These are phyloP conservation scores for Cercospora canescens DNA, from an alignment of 2,329 filamentous ascomycete species.

Conservation along the genomic window DNA sequence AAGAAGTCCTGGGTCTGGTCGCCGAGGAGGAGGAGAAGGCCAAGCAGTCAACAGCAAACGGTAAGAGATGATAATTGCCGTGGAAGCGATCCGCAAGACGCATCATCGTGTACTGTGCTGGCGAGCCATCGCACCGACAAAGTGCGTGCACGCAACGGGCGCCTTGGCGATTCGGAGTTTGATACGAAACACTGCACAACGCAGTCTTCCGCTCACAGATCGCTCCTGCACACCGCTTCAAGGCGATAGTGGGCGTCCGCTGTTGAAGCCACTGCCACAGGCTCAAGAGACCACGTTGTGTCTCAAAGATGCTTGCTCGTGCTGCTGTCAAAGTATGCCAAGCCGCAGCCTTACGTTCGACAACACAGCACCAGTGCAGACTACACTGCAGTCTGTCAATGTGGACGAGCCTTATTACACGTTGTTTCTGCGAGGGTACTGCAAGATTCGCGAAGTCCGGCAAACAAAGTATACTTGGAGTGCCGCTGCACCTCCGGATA, in stretches of 20 bases:
- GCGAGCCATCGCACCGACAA: not conserved
- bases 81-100: not conserved
- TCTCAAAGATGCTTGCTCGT: not conserved
- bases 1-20: conserved; percentile 68
- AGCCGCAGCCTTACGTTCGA: not conserved
- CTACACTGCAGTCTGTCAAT: not conserved
- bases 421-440: not conserved
- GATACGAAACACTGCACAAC: not conserved
- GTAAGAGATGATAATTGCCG: not conserved
- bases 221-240: not conserved
- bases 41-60: conserved; percentile 9
- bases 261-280: not conserved
- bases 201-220: not conserved
- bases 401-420: not conserved
- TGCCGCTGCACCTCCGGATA: not conserved
- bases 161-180: not conserved
- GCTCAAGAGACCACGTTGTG: not conserved
- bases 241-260: not conserved
- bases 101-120: not conserved
- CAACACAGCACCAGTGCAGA: not conserved
- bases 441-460: not conserved
- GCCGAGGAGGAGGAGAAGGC: conserved; percentile 32
- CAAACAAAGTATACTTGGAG: conserved; percentile 1
- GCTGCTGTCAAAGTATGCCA: not conserved
- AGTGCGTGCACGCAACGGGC: not conserved